Evolutionary conservation across 306 rosid genomes (phyloP).

Genomic region (Luffa aegyptiaca): DNA sequence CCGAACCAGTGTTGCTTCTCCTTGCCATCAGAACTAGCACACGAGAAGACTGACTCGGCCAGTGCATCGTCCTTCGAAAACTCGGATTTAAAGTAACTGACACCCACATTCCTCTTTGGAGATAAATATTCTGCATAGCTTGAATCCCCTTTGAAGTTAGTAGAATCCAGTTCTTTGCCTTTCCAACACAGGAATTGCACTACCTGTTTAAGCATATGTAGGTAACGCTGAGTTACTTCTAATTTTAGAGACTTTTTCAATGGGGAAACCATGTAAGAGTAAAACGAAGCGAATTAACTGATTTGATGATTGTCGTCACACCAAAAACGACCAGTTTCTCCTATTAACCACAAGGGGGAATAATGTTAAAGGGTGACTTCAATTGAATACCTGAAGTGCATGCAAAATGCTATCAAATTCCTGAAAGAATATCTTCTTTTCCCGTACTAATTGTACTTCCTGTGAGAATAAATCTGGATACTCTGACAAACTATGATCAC

Average conservation of each 20-base stretch:
- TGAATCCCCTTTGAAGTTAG: conserved; percentile 10
- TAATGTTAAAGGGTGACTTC: background rate
- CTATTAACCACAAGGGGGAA: background rate
- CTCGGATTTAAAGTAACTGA: conserved; percentile 28
- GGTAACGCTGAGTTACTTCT: background rate
- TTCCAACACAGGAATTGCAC: conserved; percentile 61
- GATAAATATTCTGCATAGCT: conserved; percentile 29
- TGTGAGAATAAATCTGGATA: conserved; percentile 35
- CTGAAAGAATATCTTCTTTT: conserved; percentile 39
- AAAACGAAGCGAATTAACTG: background rate
- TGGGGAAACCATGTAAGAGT: background rate
- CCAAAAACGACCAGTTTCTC: background rate
- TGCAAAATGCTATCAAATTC: conserved; percentile 73
- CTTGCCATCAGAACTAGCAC: conserved; percentile 11
- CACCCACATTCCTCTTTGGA: conserved; percentile 23
- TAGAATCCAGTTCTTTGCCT: conserved; percentile 27
- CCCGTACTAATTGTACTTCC: conserved; percentile 43
- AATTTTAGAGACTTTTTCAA: background rate
- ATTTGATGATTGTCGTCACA: background rate
- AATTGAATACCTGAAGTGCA: conserved; percentile 69
- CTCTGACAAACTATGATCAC: conserved; percentile 29
- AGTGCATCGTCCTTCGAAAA: conserved; percentile 34
- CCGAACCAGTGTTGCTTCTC: conserved; percentile 15
- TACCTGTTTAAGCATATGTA: conserved; percentile 33
- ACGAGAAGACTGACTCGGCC: conserved; percentile 28